Conservation (phyloP, 2,329 filamentous ascomycete species). For the Penicillium sp. region DNA sequence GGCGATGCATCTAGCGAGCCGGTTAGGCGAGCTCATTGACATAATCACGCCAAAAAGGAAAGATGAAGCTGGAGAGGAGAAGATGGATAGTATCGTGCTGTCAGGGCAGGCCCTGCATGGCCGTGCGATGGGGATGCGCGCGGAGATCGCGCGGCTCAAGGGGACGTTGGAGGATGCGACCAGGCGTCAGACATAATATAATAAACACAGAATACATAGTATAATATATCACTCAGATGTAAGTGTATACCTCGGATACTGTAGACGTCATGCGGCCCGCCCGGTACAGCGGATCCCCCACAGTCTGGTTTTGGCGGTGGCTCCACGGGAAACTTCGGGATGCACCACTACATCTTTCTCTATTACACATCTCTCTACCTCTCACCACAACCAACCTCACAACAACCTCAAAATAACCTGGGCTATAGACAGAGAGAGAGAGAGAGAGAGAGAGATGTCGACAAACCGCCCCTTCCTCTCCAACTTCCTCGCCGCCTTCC, state of each 20-base stretch:
- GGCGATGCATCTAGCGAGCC: slow-evolving; percentile 3
- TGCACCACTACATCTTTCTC: not conserved
- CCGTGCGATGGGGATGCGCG: not conserved
- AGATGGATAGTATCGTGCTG: not conserved
- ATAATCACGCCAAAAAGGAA: not conserved
- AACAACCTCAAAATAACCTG: not conserved
- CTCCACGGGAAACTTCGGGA: slow-evolving; percentile 10
- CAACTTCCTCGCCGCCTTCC: slow-evolving; percentile 65
- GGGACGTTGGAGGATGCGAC: not conserved
- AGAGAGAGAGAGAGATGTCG: slow-evolving; percentile 39
- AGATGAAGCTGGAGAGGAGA: not conserved
- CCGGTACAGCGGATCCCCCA: not conserved
- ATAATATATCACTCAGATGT: not conserved
- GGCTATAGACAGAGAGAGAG: too few relatives aligned
- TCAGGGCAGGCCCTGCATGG: not conserved
- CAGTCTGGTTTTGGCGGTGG: not conserved
- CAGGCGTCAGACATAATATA: not conserved
- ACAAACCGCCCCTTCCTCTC: slow-evolving; percentile 64
- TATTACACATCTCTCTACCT: not conserved
- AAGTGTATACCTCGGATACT: not conserved
- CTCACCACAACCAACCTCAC: not conserved
- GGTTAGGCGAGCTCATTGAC: not conserved
- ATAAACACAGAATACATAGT: not conserved
- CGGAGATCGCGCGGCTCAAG: not conserved
- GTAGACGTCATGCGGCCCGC: slow-evolving; percentile 4